Conservation (phyloP, 73 alveolate species). For the Paramecium biaurelia region DNA sequence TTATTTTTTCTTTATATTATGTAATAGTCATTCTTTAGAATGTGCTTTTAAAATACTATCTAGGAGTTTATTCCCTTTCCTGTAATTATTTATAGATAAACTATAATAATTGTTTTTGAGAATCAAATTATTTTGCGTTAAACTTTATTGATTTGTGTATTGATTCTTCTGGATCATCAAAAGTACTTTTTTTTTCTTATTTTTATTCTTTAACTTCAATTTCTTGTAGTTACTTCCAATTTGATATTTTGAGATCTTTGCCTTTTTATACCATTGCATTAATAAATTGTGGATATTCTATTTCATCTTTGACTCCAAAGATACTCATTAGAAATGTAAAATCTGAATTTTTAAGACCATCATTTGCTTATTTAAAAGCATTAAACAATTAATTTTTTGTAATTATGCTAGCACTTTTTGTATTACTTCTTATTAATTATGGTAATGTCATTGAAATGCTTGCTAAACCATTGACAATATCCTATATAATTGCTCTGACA, state of each 20-base stretch:
- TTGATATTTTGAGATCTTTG: neutral
- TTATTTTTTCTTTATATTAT: neutral
- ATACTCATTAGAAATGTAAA: neutral
- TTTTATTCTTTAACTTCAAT: neutral
- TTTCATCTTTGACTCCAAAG: slow-evolving; percentile 21
- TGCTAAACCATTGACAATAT: neutral
- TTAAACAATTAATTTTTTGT: neutral
- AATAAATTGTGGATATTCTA: slow-evolving; percentile 3
- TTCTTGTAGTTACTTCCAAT: neutral
- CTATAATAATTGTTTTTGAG: neutral
- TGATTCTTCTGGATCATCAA: neutral
- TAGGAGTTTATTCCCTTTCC: neutral
- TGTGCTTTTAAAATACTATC: slow-evolving; percentile 11
- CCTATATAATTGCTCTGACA: neutral
- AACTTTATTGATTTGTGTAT: neutral
- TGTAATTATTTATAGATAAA: neutral
- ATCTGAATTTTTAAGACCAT: neutral
- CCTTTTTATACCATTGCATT: neutral
- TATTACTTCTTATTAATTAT: slow-evolving; percentile 12
- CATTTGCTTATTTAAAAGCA: neutral
- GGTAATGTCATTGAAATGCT: neutral
- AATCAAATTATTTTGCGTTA: neutral
- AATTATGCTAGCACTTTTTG: neutral
- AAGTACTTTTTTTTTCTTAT: neutral
- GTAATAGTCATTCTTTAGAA: neutral